Conservation (phyloP, 371 early-diverging fungal genomes). For the Mucor plumbeus region DNA sequence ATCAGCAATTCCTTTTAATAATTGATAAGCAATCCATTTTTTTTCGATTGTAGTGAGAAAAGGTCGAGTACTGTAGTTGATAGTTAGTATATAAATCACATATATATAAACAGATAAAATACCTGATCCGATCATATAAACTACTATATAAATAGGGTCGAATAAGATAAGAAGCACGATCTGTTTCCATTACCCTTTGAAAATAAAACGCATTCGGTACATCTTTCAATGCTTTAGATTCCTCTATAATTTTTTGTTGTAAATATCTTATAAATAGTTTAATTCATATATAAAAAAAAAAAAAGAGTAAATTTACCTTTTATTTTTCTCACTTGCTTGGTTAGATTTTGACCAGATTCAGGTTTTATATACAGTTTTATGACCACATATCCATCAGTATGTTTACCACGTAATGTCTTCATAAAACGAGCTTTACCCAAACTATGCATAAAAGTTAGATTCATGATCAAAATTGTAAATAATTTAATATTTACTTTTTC, state of each 20-base stretch:
- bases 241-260: conserved; percentile 43
- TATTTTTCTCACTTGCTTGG: conserved; percentile 61
- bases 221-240: conserved; percentile 66
- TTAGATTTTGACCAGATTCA: conserved; percentile 66
- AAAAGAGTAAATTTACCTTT: conserved; percentile 52
- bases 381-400: conserved; percentile 79
- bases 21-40: conserved; percentile 92
- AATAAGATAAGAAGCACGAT: conserved; percentile 86
- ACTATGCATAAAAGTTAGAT: conserved; percentile 45
- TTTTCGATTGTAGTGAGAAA: conserved; percentile 87
- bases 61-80: conserved; percentile 81
- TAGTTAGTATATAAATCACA: not conserved
- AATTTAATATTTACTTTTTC: conserved; percentile 54
- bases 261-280: not conserved
- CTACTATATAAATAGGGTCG: conserved; percentile 88
- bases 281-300: no score
- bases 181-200: conserved; percentile 85
- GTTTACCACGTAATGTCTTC: conserved; percentile 88
- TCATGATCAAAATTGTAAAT: not conserved
- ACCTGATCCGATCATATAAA: conserved; percentile 95
- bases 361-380: conserved; percentile 94
- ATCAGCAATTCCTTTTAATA: conserved; percentile 79
- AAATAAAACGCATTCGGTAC: conserved; percentile 84
- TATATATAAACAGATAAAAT: not conserved
- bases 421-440: conserved; percentile 91